phyloP scores from a whole-genome alignment of 2,329 filamentous ascomycete species.

The Colletotrichum sp. region DNA sequence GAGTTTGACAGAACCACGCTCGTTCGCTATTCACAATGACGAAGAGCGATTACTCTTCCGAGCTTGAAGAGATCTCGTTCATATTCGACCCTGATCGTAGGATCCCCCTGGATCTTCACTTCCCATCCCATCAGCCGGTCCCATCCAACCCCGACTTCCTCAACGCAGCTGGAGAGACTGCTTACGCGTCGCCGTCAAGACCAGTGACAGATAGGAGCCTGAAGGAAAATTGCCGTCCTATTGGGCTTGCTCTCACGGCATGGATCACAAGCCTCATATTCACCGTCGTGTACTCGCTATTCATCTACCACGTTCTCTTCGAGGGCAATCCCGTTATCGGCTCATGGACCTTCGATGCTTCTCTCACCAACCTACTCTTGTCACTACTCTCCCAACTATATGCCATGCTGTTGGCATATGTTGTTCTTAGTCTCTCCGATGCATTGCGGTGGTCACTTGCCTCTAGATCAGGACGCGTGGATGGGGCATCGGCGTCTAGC shows the following conservation, averaged over 20 bases:
- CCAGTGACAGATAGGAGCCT: background rate
- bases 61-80: background rate
- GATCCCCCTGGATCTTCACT: background rate
- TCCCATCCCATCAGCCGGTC: background rate
- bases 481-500: constrained; percentile 5
- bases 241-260: background rate
- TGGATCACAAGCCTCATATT: constrained; percentile 1
- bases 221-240: background rate
- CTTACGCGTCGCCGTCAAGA: background rate
- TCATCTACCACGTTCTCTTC: constrained; percentile 12
- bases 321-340: constrained; percentile 1
- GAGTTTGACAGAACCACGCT: background rate
- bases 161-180: background rate
- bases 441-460: constrained; percentile 14
- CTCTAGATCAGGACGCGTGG: background rate
- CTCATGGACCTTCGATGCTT: constrained; percentile 1
- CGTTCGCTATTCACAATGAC: background rate
- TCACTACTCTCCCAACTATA: constrained; percentile 11
- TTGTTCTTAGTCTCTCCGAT: background rate
- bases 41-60: background rate
- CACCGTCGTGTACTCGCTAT: constrained; percentile 7
- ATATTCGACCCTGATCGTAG: background rate
- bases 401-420: constrained; percentile 4
- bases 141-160: background rate
- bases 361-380: constrained; percentile 8